Evolutionary conservation across 805 yeast species (phyloP).

Genomic region (Jamesozyma spencerorum): DNA sequence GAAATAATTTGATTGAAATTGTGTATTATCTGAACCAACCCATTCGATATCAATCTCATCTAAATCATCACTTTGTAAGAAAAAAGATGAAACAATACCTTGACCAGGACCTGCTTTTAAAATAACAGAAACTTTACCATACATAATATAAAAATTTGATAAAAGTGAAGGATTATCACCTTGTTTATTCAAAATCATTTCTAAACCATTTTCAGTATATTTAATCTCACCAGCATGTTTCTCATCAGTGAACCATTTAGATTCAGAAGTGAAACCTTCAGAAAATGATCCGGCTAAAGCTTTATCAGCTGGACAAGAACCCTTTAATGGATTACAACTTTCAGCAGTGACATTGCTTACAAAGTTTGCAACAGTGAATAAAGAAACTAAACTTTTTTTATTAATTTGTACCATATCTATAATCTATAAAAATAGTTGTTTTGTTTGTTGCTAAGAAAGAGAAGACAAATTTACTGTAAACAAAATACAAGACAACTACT

Average conservation of each 20-base stretch:
- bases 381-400: background rate
- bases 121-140: conserved; percentile 69
- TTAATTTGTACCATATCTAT: background rate
- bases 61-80: conserved; percentile 71
- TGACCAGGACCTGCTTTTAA: conserved; percentile 66
- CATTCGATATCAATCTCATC: conserved; percentile 89
- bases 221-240: conserved; percentile 37
- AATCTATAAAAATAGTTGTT: too few relatives aligned
- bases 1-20: conserved; percentile 72
- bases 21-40: conserved; percentile 68
- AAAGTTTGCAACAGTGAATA: background rate
- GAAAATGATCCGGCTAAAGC: conserved; percentile 53
- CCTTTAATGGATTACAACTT: conserved; percentile 38
- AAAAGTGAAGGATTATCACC: conserved; percentile 71
- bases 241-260: conserved; percentile 35
- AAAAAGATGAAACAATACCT: conserved; percentile 76
- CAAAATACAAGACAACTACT: too few relatives aligned
- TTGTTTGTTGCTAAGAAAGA: too few relatives aligned
- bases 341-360: conserved; percentile 2
- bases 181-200: conserved; percentile 48
- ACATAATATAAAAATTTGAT: conserved; percentile 80
- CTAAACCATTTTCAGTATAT: conserved; percentile 48
- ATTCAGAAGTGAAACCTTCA: conserved; percentile 42
- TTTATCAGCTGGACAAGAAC: conserved; percentile 39
- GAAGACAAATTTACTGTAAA: too few relatives aligned